Percentiles rank a stretch among this genome's conserved stretches.
These are phyloP conservation scores for Sabuloglossum arenarium DNA, from an alignment of 495 filamentous ascomycete species.

Conservation along the genomic window DNA sequence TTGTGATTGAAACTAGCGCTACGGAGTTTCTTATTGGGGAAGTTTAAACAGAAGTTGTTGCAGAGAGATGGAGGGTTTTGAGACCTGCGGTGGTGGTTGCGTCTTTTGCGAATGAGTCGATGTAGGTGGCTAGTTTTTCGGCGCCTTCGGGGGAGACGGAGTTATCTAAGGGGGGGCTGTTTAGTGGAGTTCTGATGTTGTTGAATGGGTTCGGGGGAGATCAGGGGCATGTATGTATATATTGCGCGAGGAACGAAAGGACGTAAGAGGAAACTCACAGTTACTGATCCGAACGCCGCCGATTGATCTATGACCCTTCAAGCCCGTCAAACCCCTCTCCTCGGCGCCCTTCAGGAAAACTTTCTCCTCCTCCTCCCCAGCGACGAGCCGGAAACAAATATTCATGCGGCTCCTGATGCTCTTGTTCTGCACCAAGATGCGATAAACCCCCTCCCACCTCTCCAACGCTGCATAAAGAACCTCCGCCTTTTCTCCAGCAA, in stretches of 20 bases:
- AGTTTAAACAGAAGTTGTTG: too few relatives aligned
- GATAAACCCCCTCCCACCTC: conserved; percentile 43
- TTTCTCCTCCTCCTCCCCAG: conserved; percentile 47
- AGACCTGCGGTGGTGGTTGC: not conserved
- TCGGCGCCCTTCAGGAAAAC: conserved; percentile 54
- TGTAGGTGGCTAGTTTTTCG: conserved; percentile 35
- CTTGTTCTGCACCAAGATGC: conserved; percentile 46
- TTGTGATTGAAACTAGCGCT: too few relatives aligned
- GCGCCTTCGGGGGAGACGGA: conserved; percentile 22
- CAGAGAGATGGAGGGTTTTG: too few relatives aligned
- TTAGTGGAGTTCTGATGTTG: not conserved
- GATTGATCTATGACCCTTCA: conserved; percentile 70
- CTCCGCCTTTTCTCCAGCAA: conserved; percentile 49
- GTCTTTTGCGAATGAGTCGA: conserved; percentile 29
- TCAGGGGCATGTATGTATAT: too few relatives aligned
- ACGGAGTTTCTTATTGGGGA: too few relatives aligned
- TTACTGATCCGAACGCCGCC: conserved; percentile 45
- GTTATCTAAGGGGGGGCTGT: not conserved
- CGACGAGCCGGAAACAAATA: conserved; percentile 63
- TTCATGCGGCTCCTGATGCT: conserved; percentile 69
- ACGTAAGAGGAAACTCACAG: conserved; percentile 14
- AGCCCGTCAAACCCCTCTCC: conserved; percentile 36
- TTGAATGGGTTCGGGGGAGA: not conserved
- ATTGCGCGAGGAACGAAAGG: not conserved
- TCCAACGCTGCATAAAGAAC: conserved; percentile 58